These are phyloP conservation scores for Alopecurus myosuroides DNA, from an alignment of 176 grass and related monocot genomes.

Conservation along the genomic window DNA sequence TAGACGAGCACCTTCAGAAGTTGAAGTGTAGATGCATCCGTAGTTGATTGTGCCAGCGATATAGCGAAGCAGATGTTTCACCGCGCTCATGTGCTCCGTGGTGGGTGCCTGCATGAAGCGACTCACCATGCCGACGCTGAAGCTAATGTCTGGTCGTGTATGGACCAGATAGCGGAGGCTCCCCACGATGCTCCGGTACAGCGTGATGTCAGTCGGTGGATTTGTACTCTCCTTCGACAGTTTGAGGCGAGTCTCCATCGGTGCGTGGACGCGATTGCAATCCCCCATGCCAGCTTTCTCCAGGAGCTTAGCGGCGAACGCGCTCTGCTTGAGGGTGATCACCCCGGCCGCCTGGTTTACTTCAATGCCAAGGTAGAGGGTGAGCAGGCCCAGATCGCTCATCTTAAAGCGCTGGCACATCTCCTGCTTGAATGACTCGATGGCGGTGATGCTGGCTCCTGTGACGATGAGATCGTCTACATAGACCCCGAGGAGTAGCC, in stretches of 20 bases:
- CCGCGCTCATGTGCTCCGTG: neutral
- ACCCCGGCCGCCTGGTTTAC: too few relatives aligned
- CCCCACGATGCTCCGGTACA: neutral
- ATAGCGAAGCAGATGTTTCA: neutral
- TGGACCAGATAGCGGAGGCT: neutral
- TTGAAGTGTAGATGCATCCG: neutral
- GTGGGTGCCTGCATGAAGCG: neutral
- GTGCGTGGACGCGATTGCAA: neutral
- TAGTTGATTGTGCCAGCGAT: neutral
- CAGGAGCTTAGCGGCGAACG: neutral
- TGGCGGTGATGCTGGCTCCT: too few relatives aligned
- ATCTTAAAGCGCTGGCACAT: neutral
- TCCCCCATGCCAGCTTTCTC: neutral
- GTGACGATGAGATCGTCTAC: neutral
- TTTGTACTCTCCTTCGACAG: neutral
- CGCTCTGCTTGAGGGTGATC: neutral
- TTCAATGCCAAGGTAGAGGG: too few relatives aligned
- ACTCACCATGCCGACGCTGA: neutral
- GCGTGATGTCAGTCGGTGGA: neutral
- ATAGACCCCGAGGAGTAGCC: neutral
- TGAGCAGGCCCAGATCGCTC: too few relatives aligned
- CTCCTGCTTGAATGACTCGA: neutral
- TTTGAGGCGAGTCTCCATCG: neutral
- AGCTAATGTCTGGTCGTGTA: neutral
- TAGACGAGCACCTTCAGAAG: rapidly evolving